Evolutionary conservation across 257 asterid genomes (phyloP), one percentile per base, ranked within the genome.

Genomic region (Eustoma russellianum): DNA sequence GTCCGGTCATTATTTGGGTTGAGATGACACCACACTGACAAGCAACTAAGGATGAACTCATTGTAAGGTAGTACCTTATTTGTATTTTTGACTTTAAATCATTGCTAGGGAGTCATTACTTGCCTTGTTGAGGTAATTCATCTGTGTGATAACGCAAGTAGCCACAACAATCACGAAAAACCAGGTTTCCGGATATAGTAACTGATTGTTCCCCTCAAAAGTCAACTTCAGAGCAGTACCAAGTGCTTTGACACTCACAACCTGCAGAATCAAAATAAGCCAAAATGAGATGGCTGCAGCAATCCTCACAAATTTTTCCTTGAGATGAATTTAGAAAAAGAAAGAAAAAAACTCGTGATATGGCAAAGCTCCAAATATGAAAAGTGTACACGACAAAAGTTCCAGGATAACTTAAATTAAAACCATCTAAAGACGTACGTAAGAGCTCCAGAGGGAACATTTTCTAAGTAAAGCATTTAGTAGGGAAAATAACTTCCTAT

Each of bases 81-180:
- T 4, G 3, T 24, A 24, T 24, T 24, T 24, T 65, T 54, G 19
- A 55, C 51, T 69, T 53, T 50, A 33, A 62, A 28, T 43, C 53
- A 33, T 15, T 35, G 17, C 18, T 4, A 16, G 14, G 38, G 61
- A 55, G 0, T 34, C 8, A 48, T 38, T 61, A 69, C 81, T 71
- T 69, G 65, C 95, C 94, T 82, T 88, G 81, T 88, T 88, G 63
- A 88, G 93, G 73, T 88, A 88, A 70, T 85, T 88, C 97, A 85
- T 78, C 72, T 88, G 94, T 69, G 85, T 85, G 57, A 85, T 66
- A 57, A 88, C 97, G 68, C 88, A 88, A 48, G 69, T 67, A 57
- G 77, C 83, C 70, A 88, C 91, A 62, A 80, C 74, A 30, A 78
- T 43, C 88, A 77, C 65, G 62, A 88, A 88, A 66, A 74, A 57